Base-by-base conservation (phyloP, 192 early-diverging fungal species). In the Globomyces pollinis-pini region DNA sequence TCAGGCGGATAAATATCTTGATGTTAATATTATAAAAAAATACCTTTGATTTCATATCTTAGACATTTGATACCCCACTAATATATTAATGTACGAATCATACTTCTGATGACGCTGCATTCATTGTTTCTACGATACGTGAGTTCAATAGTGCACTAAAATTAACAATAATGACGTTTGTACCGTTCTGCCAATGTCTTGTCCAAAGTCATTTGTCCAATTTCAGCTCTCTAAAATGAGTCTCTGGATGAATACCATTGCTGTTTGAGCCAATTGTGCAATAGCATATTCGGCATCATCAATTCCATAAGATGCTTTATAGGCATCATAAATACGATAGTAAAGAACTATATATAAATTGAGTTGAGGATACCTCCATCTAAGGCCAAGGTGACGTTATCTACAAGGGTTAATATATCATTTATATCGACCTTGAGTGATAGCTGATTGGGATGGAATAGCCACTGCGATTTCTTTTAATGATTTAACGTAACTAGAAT, bases 1-100 rank as follows among this genome's bases (percentile, higher is more conserved):
- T 76, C 80, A 2, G 95, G 93, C 55, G 93, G 93, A 66, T 95
- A 92, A 53, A 96, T 94, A 62, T 96, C 92, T 59, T 47, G 23
- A 26, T 28, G 23, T 47, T 47, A 20, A 47, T 47, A 47, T 47
- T 26, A 28, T 28, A 6, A 28, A 8, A 8, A 47, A 15, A 23
- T 15, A 47, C 2, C 3, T 15, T 91, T 80, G 57, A 95, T 93
- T 67, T 97, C 94, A 71, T 95, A 97, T 61, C 96, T 83, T 45
- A 98, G 69, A 57, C 96, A 98, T 52, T 87, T 76, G 52, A 98
- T 93, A 30, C 96, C 96, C 96, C 96, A 98, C n/a, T n/a, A n/a
- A n/a, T n/a, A n/a, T n/a, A n/a, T n/a, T n/a, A n/a, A n/a, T n/a
- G n/a, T n/a, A n/a, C n/a, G n/a, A n/a, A n/a, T n/a, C n/a, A n/a